Evolutionary conservation across 345 rosid genomes (phyloP).

Genomic region (Dipteronia dyeriana): DNA sequence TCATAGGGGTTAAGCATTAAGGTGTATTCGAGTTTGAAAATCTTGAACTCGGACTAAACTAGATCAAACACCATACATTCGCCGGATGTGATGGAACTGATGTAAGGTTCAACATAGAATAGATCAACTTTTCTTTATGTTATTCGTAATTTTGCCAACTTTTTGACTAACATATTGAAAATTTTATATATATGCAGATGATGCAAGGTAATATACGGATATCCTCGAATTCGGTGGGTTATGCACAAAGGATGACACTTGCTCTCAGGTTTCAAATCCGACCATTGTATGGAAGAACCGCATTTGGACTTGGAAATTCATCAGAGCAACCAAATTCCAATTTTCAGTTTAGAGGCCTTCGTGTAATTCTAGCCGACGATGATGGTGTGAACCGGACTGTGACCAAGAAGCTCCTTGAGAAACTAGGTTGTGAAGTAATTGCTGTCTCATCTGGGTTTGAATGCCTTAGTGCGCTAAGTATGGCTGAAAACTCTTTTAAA

Average conservation of each 20-base stretch:
- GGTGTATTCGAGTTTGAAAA: not conserved
- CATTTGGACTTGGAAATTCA: slow-evolving; percentile 34
- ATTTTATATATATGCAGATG: slow-evolving; percentile 52
- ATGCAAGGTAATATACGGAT: slow-evolving; percentile 96
- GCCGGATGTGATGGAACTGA: no score
- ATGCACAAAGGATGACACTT: slow-evolving; percentile 70
- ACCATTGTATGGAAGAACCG: slow-evolving; percentile 47
- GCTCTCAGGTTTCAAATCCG: slow-evolving; percentile 64
- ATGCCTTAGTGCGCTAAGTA: slow-evolving; percentile 67
- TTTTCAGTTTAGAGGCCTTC: slow-evolving; percentile 67
- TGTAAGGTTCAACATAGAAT: not conserved
- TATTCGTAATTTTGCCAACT: not conserved
- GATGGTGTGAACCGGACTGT: slow-evolving; percentile 75
- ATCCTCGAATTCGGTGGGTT: slow-evolving; percentile 59
- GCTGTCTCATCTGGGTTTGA: slow-evolving; percentile 89
- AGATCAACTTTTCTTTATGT: no score
- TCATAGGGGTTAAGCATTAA: not conserved
- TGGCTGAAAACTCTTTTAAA: slow-evolving; percentile 56
- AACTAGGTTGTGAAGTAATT: slow-evolving; percentile 81
- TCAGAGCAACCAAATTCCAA: slow-evolving; percentile 51
- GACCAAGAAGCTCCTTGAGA: slow-evolving; percentile 77
- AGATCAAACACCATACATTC: no score
- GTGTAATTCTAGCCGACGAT: slow-evolving; percentile 68
- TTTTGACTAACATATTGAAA: not conserved
- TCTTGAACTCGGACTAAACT: not conserved